These are phyloP conservation scores for Chlorella sp. DNA, from an alignment of 139 green algal genomes.

Conservation along the genomic window DNA sequence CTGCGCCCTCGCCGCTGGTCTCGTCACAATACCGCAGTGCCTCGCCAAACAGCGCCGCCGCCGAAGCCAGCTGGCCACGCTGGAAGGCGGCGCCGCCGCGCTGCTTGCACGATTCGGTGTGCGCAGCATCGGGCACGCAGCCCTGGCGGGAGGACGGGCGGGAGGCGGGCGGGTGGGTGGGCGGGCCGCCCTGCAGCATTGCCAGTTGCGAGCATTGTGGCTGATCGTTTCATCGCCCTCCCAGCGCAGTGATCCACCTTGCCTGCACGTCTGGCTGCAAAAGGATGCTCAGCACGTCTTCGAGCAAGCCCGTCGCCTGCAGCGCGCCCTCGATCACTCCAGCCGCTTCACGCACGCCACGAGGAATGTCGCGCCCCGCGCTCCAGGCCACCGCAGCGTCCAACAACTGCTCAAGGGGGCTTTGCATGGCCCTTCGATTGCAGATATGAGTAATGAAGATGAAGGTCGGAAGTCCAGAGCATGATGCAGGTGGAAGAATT, in stretches of 20 bases:
- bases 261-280: constrained; percentile 7
- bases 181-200: not conserved
- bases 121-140: constrained; percentile 11
- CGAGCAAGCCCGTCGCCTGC: not conserved
- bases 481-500: too few relatives aligned
- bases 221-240: not conserved
- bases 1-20: not conserved
- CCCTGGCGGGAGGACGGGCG: constrained; percentile 1
- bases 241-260: not conserved
- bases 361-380: too few relatives aligned
- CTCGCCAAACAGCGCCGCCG: constrained; percentile 19
- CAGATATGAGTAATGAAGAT: too few relatives aligned
- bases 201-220: not conserved
- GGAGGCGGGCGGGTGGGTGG: not conserved
- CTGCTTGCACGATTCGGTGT: not conserved
- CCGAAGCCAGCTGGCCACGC: constrained; percentile 2
- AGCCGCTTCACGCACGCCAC: too few relatives aligned
- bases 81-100: constrained; percentile 9
- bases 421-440: too few relatives aligned
- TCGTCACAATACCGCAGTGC: constrained; percentile 20
- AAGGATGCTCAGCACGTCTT: not conserved
- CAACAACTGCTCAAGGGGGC: too few relatives aligned
- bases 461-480: too few relatives aligned
- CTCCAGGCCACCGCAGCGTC: too few relatives aligned
- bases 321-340: too few relatives aligned